Evolutionary conservation across 225 moss, liverwort and hornwort species (phyloP).

Genomic region (Sphagnum tenellum): DNA sequence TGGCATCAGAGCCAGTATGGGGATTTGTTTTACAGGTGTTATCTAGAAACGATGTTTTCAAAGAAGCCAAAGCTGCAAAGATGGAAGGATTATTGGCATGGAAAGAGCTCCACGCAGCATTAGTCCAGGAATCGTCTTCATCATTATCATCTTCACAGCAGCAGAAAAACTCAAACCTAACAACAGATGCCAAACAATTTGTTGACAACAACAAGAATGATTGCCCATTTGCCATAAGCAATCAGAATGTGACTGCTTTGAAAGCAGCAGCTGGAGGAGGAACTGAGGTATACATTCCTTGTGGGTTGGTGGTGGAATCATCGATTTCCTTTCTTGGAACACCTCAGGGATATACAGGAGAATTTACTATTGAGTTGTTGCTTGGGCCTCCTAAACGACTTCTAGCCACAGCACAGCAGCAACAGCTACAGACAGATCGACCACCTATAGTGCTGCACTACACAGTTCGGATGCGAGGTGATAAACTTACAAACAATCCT

Average conservation of each 20-base stretch:
- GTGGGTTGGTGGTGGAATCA: conserved; percentile 39
- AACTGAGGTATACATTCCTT: conserved; percentile 18
- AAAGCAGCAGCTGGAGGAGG: neutral
- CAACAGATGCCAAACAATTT: conserved; percentile 1
- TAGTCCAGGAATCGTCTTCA: too few species aligned
- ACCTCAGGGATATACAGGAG: conserved; percentile 9
- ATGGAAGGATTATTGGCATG: conserved; percentile 29
- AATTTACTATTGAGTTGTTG: conserved; percentile 28
- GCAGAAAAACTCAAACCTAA: too few species aligned
- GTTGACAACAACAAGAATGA: conserved; percentile 12
- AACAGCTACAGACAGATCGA: neutral
- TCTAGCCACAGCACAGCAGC: conserved; percentile 2
- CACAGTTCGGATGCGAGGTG: conserved; percentile 33
- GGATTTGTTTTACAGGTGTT: too few species aligned
- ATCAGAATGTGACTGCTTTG: conserved; percentile 11
- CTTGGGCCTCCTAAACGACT: conserved; percentile 5
- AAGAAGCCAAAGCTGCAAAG: conserved; percentile 22
- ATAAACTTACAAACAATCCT: conserved; percentile 21
- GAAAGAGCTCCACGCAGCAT: conserved; percentile 5
- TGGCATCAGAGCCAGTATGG: too few species aligned
- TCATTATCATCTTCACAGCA: too few species aligned
- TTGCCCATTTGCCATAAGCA: conserved; percentile 28
- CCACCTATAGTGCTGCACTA: conserved; percentile 33
- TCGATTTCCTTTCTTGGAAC: conserved; percentile 31
- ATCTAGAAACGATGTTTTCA: conserved; percentile 10